phyloP scores from a whole-genome alignment of 345 rosid species.

The Corymbia maculata region DNA sequence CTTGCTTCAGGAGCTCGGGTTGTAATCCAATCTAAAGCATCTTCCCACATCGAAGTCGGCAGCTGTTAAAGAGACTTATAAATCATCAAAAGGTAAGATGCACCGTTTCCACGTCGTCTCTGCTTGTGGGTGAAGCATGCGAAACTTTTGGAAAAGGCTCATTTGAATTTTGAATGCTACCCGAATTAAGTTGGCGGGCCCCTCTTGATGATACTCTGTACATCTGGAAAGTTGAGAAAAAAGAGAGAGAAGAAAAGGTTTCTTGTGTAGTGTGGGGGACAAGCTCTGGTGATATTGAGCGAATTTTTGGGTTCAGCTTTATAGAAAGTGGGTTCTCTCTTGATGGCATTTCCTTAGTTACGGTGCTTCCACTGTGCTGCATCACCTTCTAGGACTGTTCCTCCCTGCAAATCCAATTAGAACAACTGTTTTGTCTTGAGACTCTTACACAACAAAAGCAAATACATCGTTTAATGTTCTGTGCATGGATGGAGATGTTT shows the following conservation, averaged over 20 bases:
- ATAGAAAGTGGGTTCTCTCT: not conserved
- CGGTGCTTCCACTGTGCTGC: not conserved
- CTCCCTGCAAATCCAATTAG: not conserved
- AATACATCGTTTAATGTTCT: not conserved
- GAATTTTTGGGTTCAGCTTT: not conserved
- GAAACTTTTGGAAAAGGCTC: not conserved
- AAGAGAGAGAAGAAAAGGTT: not conserved
- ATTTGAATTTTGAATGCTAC: not conserved
- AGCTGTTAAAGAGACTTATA: conserved; percentile 10
- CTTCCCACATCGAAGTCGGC: conserved; percentile 19
- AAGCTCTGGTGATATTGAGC: not conserved
- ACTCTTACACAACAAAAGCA: not conserved
- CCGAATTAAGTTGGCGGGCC: not conserved
- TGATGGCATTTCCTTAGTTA: not conserved
- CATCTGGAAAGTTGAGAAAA: not conserved
- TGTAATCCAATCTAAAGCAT: conserved; percentile 72
- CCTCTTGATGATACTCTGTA: not conserved
- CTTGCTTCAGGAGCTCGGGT: conserved; percentile 99
- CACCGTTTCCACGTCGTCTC: not conserved
- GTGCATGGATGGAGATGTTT: not conserved
- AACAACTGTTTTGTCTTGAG: not conserved
- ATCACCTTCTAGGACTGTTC: not conserved
- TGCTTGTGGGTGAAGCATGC: not conserved
- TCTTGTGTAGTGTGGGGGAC: not conserved
- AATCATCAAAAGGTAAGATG: not conserved